Conservation (phyloP, 1,139 yeast species). For the Geotrichum restrictum region DNA sequence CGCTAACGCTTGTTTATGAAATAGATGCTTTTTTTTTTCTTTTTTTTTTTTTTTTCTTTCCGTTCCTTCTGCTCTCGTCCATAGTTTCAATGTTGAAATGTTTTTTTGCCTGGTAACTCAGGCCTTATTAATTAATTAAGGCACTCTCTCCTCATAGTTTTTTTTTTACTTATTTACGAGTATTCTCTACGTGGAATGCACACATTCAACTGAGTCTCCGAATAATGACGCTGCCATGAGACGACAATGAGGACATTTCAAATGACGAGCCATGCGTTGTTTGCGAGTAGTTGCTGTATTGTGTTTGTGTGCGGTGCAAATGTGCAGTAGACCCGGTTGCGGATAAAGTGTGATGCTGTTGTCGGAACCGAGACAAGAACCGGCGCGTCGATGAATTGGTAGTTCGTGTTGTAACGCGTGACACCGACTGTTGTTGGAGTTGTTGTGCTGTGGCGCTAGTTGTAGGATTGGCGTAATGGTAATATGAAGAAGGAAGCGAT, state of each 20-base stretch:
- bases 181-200: background rate
- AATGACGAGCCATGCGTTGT: no score
- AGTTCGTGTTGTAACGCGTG: slow-evolving; percentile 5
- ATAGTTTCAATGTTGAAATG: background rate
- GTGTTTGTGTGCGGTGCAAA: slow-evolving; percentile 1
- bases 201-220: background rate
- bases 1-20: background rate
- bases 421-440: background rate
- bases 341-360: no score
- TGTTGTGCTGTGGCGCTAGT: background rate
- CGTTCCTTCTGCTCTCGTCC: background rate
- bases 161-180: background rate
- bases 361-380: slow-evolving; percentile 5
- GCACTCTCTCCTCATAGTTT: no score
- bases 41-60: background rate
- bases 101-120: background rate
- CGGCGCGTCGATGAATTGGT: background rate
- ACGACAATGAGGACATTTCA: background rate
- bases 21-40: background rate
- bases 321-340: background rate
- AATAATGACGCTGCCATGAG: slow-evolving; percentile 12
- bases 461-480: no score
- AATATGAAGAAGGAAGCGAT: no score
- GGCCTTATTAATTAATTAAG: background rate
- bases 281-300: background rate